Evolutionary conservation across 441 rosid genomes (phyloP).

Genomic region (Corymbia calophylla): DNA sequence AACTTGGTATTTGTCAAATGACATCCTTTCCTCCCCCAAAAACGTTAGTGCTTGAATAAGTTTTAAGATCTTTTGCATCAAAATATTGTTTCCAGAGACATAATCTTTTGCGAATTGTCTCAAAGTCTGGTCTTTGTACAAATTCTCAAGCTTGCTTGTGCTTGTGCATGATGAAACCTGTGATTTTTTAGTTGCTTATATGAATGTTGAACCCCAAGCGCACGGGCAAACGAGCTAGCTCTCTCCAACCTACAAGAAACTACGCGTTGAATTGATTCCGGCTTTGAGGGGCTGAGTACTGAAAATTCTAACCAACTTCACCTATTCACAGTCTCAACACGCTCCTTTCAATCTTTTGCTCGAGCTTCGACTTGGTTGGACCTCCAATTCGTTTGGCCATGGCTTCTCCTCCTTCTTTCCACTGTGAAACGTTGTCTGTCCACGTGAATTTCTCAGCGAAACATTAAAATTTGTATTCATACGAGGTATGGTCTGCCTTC

Average conservation of each 20-base stretch:
- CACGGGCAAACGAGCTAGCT: background rate
- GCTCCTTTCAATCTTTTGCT: accelerated
- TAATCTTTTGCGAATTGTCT: no score
- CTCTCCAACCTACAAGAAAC: background rate
- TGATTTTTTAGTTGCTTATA: background rate
- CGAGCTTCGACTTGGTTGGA: background rate
- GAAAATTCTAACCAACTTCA: background rate
- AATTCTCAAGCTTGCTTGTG: background rate
- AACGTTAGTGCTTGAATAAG: background rate
- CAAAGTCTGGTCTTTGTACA: background rate
- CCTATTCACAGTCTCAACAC: background rate
- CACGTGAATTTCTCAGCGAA: background rate
- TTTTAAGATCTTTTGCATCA: background rate
- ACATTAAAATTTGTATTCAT: accelerated
- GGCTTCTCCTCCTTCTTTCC: background rate
- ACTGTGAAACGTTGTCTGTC: accelerated
- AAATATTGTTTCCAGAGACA: background rate
- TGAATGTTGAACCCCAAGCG: background rate
- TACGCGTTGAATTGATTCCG: background rate
- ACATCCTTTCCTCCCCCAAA: background rate
- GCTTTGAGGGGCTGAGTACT: background rate
- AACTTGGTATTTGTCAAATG: background rate
- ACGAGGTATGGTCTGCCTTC: background rate
- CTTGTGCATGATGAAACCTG: background rate
- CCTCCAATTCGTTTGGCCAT: no score